A percentile compares a stretch with the other conserved stretches of the same genome.
phyloP scores from a whole-genome alignment of 2,329 filamentous ascomycete species.

The Xylariales sp. region DNA sequence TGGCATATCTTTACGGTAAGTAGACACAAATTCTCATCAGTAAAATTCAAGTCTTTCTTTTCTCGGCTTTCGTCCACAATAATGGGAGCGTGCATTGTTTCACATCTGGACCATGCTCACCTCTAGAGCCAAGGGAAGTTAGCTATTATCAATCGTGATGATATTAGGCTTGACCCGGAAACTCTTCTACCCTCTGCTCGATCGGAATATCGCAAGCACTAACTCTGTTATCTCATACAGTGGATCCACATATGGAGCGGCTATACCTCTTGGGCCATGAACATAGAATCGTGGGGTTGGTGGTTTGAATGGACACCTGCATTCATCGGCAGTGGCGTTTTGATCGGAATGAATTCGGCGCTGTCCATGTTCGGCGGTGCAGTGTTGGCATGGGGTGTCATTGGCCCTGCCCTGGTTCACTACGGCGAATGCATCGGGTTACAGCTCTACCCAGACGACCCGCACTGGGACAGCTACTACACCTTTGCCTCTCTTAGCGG shows the following conservation, averaged over 20 bases:
- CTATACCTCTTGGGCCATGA: constrained; percentile 31
- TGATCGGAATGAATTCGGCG: constrained; percentile 54
- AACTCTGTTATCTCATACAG: too few relatives aligned
- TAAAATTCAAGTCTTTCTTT: too few relatives aligned
- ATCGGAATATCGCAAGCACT: too few relatives aligned
- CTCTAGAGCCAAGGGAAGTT: too few relatives aligned
- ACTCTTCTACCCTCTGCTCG: too few relatives aligned
- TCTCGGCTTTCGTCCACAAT: too few relatives aligned
- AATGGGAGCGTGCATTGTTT: too few relatives aligned
- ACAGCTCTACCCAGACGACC: constrained; percentile 27
- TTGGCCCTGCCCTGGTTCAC: constrained; percentile 53
- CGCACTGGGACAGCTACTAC: constrained; percentile 38
- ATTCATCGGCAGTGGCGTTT: constrained; percentile 54
- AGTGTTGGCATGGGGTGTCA: constrained; percentile 51
- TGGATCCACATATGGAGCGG: constrained; percentile 50
- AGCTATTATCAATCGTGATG: too few relatives aligned
- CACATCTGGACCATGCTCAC: too few relatives aligned
- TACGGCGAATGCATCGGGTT: constrained; percentile 42
- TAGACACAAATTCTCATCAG: too few relatives aligned
- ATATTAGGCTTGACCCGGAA: too few relatives aligned
- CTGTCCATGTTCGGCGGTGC: constrained; percentile 53
- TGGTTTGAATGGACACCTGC: constrained; percentile 52
- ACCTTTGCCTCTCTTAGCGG: constrained; percentile 26
- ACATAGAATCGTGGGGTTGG: constrained; percentile 56
- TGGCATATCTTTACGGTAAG: constrained; percentile 50